phyloP scores from a whole-genome alignment of 352 stramenopile species.

The Thraustotheca clavata region DNA sequence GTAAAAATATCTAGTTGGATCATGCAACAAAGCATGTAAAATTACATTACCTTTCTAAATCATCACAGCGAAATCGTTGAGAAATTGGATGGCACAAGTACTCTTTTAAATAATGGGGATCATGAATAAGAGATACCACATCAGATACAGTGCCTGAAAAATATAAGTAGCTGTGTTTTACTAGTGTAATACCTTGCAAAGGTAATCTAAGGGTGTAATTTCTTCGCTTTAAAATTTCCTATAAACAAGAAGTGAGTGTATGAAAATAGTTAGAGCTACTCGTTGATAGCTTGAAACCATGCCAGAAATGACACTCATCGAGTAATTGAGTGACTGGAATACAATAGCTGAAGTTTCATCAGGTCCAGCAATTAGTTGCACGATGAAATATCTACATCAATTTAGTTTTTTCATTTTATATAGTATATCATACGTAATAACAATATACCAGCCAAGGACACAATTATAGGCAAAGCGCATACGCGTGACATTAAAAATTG shows the following conservation, averaged over 20 bases:
- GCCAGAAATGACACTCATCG: conserved; percentile 63
- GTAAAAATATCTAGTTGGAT: conserved; percentile 35
- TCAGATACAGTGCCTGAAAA: conserved; percentile 44
- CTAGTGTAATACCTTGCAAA: conserved; percentile 28
- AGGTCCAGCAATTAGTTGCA: conserved; percentile 4
- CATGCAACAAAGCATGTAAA: neutral
- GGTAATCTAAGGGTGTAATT: conserved; percentile 71
- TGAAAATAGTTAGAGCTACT: neutral
- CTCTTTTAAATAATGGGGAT: conserved; percentile 61
- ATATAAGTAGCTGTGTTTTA: neutral
- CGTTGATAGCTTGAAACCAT: conserved; percentile 69
- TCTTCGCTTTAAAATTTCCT: conserved; percentile 58
- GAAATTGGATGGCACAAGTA: conserved; percentile 53
- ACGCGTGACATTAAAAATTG: conserved; percentile 69
- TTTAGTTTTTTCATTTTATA: neutral
- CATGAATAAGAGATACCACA: conserved; percentile 50
- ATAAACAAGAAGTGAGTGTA: conserved; percentile 19
- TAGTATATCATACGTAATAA: conserved; percentile 34
- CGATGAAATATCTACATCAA: conserved; percentile 11
- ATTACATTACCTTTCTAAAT: conserved; percentile 46
- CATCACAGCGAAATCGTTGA: conserved; percentile 53
- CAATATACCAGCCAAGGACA: conserved; percentile 57
- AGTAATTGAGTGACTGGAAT: conserved; percentile 78
- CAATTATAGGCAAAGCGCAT: conserved; percentile 70
- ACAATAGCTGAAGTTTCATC: conserved; percentile 17